These are phyloP conservation scores for Pythium vanterpoolii DNA, from an alignment of 352 stramenopile genomes.

Conservation along the genomic window DNA sequence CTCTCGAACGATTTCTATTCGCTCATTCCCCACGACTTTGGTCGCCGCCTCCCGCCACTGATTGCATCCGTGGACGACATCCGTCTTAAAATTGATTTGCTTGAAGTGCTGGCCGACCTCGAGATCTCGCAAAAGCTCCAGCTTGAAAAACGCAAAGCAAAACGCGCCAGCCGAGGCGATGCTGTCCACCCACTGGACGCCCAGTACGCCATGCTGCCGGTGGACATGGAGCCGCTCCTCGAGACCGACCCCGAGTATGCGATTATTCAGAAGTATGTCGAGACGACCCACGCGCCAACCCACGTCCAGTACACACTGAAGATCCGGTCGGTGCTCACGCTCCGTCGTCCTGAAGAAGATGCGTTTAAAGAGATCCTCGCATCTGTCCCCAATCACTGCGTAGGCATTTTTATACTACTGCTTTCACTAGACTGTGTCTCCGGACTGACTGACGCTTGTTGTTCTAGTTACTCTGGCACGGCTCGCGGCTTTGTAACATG, in stretches of 20 bases:
- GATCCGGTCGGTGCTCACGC: slow-evolving; percentile 54
- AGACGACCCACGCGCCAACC: slow-evolving; percentile 53
- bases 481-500: slow-evolving; percentile 74
- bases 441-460: neutral
- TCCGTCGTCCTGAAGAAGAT: slow-evolving; percentile 42
- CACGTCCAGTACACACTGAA: slow-evolving; percentile 39
- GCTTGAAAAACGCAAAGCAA: slow-evolving; percentile 28
- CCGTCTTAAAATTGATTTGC: slow-evolving; percentile 56
- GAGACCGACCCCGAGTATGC: slow-evolving; percentile 43
- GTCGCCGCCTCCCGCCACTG: slow-evolving; percentile 41
- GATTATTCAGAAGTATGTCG: slow-evolving; percentile 55
- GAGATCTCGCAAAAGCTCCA: slow-evolving; percentile 62
- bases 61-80: slow-evolving; percentile 54
- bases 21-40: slow-evolving; percentile 68
- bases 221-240: slow-evolving; percentile 38
- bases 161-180: neutral
- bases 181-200: slow-evolving; percentile 42
- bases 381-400: slow-evolving; percentile 54
- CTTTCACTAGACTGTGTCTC: neutral
- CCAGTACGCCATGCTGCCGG: slow-evolving; percentile 52
- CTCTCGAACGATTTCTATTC: slow-evolving; percentile 71
- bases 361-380: slow-evolving; percentile 32
- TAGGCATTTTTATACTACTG: slow-evolving; percentile 11
- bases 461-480: slow-evolving; percentile 77
- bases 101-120: slow-evolving; percentile 55